Evolutionary conservation across 2,329 filamentous ascomycete species (phyloP), one percentile per base, ranked within the genome.

Genomic region (Aspergillus glaucus): DNA sequence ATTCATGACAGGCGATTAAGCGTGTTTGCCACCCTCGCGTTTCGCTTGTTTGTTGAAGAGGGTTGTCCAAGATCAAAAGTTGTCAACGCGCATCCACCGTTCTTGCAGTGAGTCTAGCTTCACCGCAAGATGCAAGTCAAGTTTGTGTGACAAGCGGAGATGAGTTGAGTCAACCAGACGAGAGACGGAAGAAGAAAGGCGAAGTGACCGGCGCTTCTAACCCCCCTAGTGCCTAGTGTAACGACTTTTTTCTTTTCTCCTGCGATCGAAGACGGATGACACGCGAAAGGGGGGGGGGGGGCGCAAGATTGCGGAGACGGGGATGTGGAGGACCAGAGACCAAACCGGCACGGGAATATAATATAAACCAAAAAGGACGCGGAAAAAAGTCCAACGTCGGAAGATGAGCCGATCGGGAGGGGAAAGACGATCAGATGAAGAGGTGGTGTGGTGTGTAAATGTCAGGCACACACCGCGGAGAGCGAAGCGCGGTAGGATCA

Each of bases 1-100:
- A 65, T 76, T 79, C 77, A 79, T 79, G 61, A 60, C 64, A 61
- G 37, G 62, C 57, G 61, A 59, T 61, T 53, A 60, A 60, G 59
- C 56, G 56, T 57, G 3, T 55, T 50, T 60, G 61, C 65, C 63
- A 66, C 66, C 64, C 59, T 66, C 61, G 62, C 58, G 60, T 59
- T 46, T 53, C 47, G 44, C 51, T 59, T 58, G 54, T 55, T 51
- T 56, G 50, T 57, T 55, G 53, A 57, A 58, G 55, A 61, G 58
- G 58, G 57, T 57, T 58, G 54, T 62, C 51, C 46, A 43, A 22
- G 22, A 50, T 43, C 47, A 42, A 41, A 32, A 44, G 43, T 53
- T 12, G 53, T 54, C 58, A 57, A 55, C 59, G 64, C 63, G 60
- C 64, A 61, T 65, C 61, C 64, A 66, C 62, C 55, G 58, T 59